phyloP scores from a whole-genome alignment of 306 rosid genomes.

The Acmispon strigosus region DNA sequence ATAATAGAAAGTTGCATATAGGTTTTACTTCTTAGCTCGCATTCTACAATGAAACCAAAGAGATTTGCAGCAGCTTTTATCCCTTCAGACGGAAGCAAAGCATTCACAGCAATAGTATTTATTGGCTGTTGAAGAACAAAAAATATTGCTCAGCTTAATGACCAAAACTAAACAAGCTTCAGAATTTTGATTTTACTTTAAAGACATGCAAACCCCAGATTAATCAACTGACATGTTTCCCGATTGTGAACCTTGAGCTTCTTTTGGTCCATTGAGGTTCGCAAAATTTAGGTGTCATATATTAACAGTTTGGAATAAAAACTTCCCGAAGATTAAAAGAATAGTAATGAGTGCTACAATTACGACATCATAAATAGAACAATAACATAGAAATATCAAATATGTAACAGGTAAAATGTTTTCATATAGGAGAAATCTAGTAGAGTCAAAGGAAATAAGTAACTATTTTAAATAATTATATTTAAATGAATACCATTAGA shows the following conservation, averaged over 20 bases:
- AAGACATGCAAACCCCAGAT: conserved; percentile 4
- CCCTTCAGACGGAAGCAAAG: conserved; percentile 74
- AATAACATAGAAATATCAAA: neutral
- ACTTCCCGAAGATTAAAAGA: neutral
- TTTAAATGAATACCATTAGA: conserved; percentile 52
- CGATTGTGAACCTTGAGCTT: neutral
- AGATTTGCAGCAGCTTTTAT: conserved; percentile 68
- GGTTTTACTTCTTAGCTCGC: conserved; percentile 70
- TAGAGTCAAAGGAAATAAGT: neutral
- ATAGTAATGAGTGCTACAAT: neutral
- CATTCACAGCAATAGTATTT: conserved; percentile 44
- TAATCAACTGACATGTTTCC: conserved; percentile 1
- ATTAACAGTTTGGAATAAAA: neutral
- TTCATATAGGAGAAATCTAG: neutral
- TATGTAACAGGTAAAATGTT: neutral
- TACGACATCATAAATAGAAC: neutral
- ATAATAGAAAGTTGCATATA: conserved; percentile 8
- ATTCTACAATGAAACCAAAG: conserved; percentile 73
- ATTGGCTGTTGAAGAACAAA: conserved; percentile 54
- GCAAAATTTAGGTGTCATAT: neutral
- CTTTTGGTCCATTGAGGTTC: conserved; percentile 11
- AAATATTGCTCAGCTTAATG: conserved; percentile 10
- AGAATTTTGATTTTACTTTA: conserved; percentile 1
- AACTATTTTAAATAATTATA: conserved; percentile 6
- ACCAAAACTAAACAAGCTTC: conserved; percentile 13